Conservation (phyloP, 805 yeast genomes). For the Citeromyces matritensis region DNA sequence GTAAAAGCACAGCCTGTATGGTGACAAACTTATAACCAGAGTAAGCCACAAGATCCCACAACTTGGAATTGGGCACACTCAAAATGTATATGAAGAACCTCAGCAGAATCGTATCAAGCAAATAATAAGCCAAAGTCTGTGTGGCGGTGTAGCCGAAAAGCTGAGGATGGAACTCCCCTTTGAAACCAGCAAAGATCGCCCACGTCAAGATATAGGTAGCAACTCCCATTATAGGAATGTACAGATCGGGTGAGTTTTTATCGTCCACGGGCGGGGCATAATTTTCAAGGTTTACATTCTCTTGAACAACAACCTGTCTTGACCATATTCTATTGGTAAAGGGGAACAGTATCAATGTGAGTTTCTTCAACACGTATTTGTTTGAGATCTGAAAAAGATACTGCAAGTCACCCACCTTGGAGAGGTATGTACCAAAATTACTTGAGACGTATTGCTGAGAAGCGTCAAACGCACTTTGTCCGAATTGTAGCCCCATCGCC, state of each 20-base stretch:
- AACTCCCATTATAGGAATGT: conserved; percentile 89
- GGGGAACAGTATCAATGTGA: conserved; percentile 69
- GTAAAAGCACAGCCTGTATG: conserved; percentile 37
- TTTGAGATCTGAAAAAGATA: conserved; percentile 90
- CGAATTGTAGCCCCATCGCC: conserved; percentile 76
- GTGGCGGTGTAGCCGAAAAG: conserved; percentile 78
- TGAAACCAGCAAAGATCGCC: conserved; percentile 74
- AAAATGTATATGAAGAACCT: conserved; percentile 75
- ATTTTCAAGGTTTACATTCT: conserved; percentile 8
- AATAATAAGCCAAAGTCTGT: conserved; percentile 69
- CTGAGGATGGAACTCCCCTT: conserved; percentile 88
- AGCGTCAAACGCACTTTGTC: conserved; percentile 70
- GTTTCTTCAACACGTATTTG: conserved; percentile 63
- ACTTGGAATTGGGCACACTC: conserved; percentile 48
- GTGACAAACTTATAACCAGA: conserved; percentile 93
- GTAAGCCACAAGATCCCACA: conserved; percentile 78
- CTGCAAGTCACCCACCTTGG: conserved; percentile 45
- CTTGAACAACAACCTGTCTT: conserved; percentile 19
- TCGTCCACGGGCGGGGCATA: conserved; percentile 77
- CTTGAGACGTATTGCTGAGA: conserved; percentile 71
- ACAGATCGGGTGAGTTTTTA: conserved; percentile 89
- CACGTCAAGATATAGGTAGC: conserved; percentile 75
- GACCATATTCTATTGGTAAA: conserved; percentile 78
- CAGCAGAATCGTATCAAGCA: conserved; percentile 62
- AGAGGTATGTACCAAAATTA: conserved; percentile 40